phyloP scores from a whole-genome alignment of 495 filamentous ascomycete species.

The Neurospora sp. region DNA sequence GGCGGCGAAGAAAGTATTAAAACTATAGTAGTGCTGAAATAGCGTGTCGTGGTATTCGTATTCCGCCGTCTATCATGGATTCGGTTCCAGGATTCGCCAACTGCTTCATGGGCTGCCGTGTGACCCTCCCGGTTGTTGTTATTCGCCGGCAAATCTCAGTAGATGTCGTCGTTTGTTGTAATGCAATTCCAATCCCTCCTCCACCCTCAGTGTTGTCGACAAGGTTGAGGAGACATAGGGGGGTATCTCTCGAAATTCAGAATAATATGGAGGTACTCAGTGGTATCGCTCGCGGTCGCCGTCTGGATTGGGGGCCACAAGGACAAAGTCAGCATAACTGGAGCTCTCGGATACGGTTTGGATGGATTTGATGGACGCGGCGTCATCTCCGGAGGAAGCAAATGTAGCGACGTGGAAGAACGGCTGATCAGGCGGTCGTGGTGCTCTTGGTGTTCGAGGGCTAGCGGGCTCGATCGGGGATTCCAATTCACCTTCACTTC shows the following conservation, averaged over 20 bases:
- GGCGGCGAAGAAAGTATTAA: not conserved
- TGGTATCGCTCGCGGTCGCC: slow-evolving; percentile 27
- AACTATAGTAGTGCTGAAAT: not conserved
- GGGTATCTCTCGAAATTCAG: not conserved
- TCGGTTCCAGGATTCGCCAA: not conserved
- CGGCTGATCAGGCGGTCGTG: not conserved
- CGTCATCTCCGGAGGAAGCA: slow-evolving; percentile 7
- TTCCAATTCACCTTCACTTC: slow-evolving; percentile 50
- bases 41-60: not conserved
- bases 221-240: not conserved
- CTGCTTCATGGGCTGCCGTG: not conserved
- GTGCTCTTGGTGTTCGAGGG: slow-evolving; percentile 3
- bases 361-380: slow-evolving; percentile 17
- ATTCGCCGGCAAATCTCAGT: not conserved
- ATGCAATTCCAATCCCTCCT: not conserved
- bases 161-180: not conserved
- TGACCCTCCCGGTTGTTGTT: not conserved
- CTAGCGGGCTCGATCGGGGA: slow-evolving; percentile 4
- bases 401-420: not conserved
- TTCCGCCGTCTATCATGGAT: not conserved
- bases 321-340: slow-evolving; percentile 26
- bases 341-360: slow-evolving; percentile 11
- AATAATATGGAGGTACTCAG: slow-evolving; percentile 6
- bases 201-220: not conserved
- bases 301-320: slow-evolving; percentile 20